Evolutionary conservation across 331 rosid genomes (phyloP).

Genomic region (Prunus yedoensis): DNA sequence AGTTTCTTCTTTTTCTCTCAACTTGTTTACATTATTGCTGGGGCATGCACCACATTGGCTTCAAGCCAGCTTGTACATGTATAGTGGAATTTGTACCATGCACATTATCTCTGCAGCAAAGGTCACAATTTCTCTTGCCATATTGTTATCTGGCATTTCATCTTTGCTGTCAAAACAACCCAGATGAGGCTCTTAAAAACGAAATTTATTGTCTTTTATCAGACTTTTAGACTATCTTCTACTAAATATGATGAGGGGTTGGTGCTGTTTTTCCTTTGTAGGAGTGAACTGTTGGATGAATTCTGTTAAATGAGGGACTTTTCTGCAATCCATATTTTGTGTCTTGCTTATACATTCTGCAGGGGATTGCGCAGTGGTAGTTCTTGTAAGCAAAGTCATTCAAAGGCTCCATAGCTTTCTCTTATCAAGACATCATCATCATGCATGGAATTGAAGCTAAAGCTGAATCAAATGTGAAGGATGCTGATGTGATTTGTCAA

Average conservation of each 20-base stretch:
- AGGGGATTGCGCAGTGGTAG: slow-evolving; percentile 8
- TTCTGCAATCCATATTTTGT: slow-evolving; percentile 2
- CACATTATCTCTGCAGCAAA: slow-evolving; percentile 44
- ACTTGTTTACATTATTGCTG: slow-evolving; percentile 39
- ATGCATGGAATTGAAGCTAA: neutral
- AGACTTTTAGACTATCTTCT: neutral
- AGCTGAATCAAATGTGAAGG: neutral
- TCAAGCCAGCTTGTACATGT: slow-evolving; percentile 46
- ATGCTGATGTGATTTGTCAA: neutral
- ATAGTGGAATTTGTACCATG: slow-evolving; percentile 51
- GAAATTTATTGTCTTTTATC: slow-evolving; percentile 13
- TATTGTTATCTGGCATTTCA: slow-evolving; percentile 9
- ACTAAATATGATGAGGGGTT: neutral
- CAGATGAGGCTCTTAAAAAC: neutral
- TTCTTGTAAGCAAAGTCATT: neutral
- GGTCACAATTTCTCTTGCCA: slow-evolving; percentile 27
- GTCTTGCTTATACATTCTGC: slow-evolving; percentile 12
- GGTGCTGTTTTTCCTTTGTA: slow-evolving; percentile 7
- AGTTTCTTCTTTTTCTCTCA: slow-evolving; percentile 46
- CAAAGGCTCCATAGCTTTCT: neutral
- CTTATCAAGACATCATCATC: neutral
- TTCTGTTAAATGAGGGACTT: neutral
- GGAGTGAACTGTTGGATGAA: neutral
- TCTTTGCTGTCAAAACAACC: slow-evolving; percentile 8
- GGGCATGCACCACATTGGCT: slow-evolving; percentile 40